Evolutionary conservation across 495 filamentous ascomycete genomes (phyloP).

Genomic region (Talaromyces trachyspermus): DNA sequence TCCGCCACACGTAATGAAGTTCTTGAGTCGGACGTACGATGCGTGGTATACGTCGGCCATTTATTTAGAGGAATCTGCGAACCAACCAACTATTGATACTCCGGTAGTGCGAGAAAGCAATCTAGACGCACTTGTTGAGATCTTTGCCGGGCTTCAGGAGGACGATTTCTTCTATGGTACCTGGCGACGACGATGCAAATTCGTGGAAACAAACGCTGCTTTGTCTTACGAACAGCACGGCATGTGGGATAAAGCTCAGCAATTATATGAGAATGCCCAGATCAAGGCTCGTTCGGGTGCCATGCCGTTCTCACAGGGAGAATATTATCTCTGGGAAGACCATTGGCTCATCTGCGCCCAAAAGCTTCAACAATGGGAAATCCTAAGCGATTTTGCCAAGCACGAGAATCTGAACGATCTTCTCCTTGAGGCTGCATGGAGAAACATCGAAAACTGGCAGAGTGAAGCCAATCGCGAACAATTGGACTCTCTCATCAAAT

Average conservation of each 20-base stretch:
- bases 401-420: slow-evolving; percentile 98
- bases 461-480: slow-evolving; percentile 77
- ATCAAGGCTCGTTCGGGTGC: slow-evolving; percentile 92
- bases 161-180: slow-evolving; percentile 97
- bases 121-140: slow-evolving; percentile 83
- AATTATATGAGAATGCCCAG: slow-evolving; percentile 91
- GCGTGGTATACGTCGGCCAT: slow-evolving; percentile 88
- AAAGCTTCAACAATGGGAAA: slow-evolving; percentile 98
- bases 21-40: slow-evolving; percentile 82
- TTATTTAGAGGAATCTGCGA: slow-evolving; percentile 76
- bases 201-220: slow-evolving; percentile 92
- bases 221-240: slow-evolving; percentile 97
- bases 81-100: slow-evolving; percentile 78
- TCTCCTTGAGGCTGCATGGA: slow-evolving; percentile 91
- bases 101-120: slow-evolving; percentile 81
- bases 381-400: slow-evolving; percentile 94
- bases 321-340: slow-evolving; percentile 99
- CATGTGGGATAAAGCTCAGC: slow-evolving; percentile 98
- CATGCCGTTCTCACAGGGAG: slow-evolving; percentile 88
- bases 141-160: slow-evolving; percentile 83
- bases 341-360: slow-evolving; percentile 97
- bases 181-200: slow-evolving; percentile 91
- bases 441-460: slow-evolving; percentile 87
- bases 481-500: slow-evolving; percentile 84
- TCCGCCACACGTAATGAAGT: slow-evolving; percentile 92